Base-by-base conservation (phyloP, 177 flowering plant species). In the Vitis hybrid region DNA sequence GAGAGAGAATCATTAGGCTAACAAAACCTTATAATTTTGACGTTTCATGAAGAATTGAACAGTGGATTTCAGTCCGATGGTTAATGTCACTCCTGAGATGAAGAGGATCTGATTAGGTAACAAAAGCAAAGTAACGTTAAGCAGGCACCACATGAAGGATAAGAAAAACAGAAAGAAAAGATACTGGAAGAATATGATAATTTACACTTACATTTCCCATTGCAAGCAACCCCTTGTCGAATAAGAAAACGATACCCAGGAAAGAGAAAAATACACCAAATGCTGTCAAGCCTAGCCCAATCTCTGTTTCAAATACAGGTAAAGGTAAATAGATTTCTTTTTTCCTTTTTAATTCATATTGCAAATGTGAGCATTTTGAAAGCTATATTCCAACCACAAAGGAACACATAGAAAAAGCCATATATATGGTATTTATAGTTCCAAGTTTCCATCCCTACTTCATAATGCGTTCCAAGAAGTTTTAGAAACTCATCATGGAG, bases 271-370 rank as follows among this genome's bases (percentile, higher is more conserved):
- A 85, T 17, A 93, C 69, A 58, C 99, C 97, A 79, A 96, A 96
- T 40, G 93, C 98, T 10, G 99, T 93, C 88, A 96, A 81, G 67
- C 99, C 99, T 15, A 93, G 87, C 64, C 99, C 99, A 64, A 96
- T 96, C 82, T 96, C 99, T 96, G 98, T 76, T 76, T 49, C 72
- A 81, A 5, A 40, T 40, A 40, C 7, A 40, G 45, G 45, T 40
- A 5, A 40, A 40, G 45, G 45, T 40, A 40, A 40, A 40, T 40
- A 40, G 5, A 40, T 40, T 26, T 26, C 5, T 40, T 40, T 40
- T 40, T 0, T 7, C 45, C 8, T 40, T 40, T 7, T 40, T 40
- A 5, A 7, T 40, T 40, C 45, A 40, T 40, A 40, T 7, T 40
- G 45, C 8, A 7, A 40, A 40, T 40, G 45, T 40, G 7, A 40